Evolutionary conservation across 2,329 filamentous ascomycete species (phyloP), one percentile per base, ranked within the genome.

Genomic region (Trichoderma sp.): DNA sequence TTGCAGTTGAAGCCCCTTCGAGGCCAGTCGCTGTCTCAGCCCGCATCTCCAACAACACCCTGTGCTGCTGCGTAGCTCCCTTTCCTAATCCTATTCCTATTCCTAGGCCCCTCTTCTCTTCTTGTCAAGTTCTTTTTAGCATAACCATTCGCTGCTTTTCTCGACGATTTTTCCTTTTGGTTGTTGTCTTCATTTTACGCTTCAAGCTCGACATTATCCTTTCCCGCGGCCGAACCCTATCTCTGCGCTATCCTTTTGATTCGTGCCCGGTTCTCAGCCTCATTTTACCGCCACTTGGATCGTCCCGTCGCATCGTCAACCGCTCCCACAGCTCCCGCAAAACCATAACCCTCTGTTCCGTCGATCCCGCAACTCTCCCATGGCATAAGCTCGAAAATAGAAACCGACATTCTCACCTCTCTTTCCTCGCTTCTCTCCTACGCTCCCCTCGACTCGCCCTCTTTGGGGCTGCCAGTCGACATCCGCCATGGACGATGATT

Each of bases 401-500:
- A n/a, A 63, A n/a, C 49, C 58, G 35, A 56, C 55, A 43, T 13
- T 67, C 19, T n/a, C 37, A 19, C 27, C 56, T 35, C 31, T 29
- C 40, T 40, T 21, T 5, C 35, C 49, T 47, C 59, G 56, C n/a
- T 8, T 29, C 35, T 57, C 21, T 64, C 60, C 55, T 40, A 31
- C 40, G 19, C 29, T 58, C 19, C 43, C 43, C 14, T 63, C 59
- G 43, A 55, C 52, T 55, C 53, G 43, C 49, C 65, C 59, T 24
- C 11, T 35, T 8, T 4, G 16, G 40, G 55, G 37, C 64, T 52
- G 49, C n/a, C 33, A 24, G 35, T 62, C 56, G 53, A 67, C 19
- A 37, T 31, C 64, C 60, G 37, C 65, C 49, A 70, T 70, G 69
- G 69, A 70, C 11, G 24, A 68, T 37, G 59, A 68, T 52, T 53